Conservation (phyloP, 75 land plant genomes). For the Selaginella tamariscina region DNA sequence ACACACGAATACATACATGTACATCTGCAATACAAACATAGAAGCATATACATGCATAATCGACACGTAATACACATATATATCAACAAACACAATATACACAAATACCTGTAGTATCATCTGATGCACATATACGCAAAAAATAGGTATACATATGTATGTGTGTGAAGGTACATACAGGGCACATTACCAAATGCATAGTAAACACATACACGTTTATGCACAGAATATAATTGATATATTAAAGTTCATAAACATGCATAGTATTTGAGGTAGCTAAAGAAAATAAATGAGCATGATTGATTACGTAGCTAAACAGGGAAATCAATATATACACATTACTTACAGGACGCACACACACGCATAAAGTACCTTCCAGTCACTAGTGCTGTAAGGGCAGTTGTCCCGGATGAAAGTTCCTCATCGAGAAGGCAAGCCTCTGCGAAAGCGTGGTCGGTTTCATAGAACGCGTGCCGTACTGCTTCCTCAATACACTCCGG, state of each 20-base stretch:
- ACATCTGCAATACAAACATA: too few species aligned
- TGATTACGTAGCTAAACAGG: too few species aligned
- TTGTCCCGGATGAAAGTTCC: constrained; percentile 45
- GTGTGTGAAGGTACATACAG: too few species aligned
- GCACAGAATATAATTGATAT: not conserved
- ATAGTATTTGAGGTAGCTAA: too few species aligned
- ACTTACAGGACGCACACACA: too few species aligned
- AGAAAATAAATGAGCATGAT: not conserved
- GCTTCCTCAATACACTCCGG: constrained; percentile 24
- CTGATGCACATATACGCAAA: not conserved
- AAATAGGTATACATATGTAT: not conserved
- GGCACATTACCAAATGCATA: too few species aligned
- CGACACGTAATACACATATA: too few species aligned
- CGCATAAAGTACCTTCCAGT: constrained; percentile 48
- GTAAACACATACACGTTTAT: not conserved
- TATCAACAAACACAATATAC: too few species aligned
- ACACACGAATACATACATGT: not conserved
- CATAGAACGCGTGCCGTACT: constrained; percentile 35
- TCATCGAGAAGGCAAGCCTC: constrained; percentile 27
- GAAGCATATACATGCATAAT: too few species aligned
- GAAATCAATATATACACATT: too few species aligned
- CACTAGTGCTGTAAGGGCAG: constrained; percentile 51
- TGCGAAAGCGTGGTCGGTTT: constrained; percentile 51
- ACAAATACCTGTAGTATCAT: too few species aligned
- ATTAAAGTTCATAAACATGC: too few species aligned